Conservation (phyloP, 352 stramenopile genomes). For the Phytophthora uliginosa region DNA sequence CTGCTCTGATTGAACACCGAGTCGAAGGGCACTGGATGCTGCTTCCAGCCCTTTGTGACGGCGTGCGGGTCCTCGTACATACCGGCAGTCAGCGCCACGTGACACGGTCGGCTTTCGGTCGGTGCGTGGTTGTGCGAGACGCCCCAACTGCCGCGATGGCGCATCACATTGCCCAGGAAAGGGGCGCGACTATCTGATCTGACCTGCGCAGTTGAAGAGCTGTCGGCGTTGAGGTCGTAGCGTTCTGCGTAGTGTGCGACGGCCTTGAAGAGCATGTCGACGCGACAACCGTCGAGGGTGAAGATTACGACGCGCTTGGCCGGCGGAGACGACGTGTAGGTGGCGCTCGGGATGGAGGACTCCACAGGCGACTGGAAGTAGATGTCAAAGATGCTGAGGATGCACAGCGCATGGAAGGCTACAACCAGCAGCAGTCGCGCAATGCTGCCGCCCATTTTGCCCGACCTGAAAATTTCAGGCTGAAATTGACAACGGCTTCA, state of each 20-base stretch:
- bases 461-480: background rate
- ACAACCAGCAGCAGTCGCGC: slow-evolving; percentile 67
- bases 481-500: slow-evolving; percentile 6
- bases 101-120: slow-evolving; percentile 83
- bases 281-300: slow-evolving; percentile 83
- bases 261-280: slow-evolving; percentile 84
- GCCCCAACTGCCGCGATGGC: slow-evolving; percentile 74
- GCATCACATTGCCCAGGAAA: slow-evolving; percentile 76
- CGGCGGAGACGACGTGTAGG: slow-evolving; percentile 46
- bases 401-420: slow-evolving; percentile 82
- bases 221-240: slow-evolving; percentile 25
- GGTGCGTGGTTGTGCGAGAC: slow-evolving; percentile 89
- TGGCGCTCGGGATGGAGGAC: slow-evolving; percentile 56
- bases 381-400: slow-evolving; percentile 89
- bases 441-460: slow-evolving; percentile 22
- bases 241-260: slow-evolving; percentile 36
- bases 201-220: background rate
- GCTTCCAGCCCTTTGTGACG: slow-evolving; percentile 83
- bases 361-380: slow-evolving; percentile 90
- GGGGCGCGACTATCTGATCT: slow-evolving; percentile 42
- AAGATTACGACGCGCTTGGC: slow-evolving; percentile 82
- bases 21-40: slow-evolving; percentile 88
- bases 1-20: slow-evolving; percentile 88
- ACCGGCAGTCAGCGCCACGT: slow-evolving; percentile 86
- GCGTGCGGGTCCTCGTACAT: slow-evolving; percentile 92